These are phyloP conservation scores for Parsonsia alboflavescens DNA, from an alignment of 257 asterid genomes.

Conservation along the genomic window DNA sequence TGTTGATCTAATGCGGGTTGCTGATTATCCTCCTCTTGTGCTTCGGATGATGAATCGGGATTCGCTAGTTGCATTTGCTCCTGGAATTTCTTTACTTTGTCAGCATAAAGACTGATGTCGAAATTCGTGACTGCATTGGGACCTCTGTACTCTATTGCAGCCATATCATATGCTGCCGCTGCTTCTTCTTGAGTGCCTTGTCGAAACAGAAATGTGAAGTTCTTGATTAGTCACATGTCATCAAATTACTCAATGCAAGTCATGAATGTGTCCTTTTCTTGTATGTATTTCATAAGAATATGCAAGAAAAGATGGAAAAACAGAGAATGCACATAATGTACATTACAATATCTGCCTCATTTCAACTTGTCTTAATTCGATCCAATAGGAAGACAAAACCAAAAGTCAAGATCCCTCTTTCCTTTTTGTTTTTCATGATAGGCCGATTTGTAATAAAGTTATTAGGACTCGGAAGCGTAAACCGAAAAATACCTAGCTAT, in stretches of 20 bases:
- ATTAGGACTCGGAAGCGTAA: neutral
- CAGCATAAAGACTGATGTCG: constrained; percentile 60
- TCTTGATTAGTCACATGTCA: neutral
- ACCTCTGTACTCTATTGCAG: constrained; percentile 77
- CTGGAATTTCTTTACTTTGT: constrained; percentile 35
- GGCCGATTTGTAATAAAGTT: neutral
- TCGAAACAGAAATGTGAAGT: neutral
- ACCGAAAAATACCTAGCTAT: too few species aligned
- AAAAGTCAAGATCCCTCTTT: too few species aligned
- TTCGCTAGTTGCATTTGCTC: constrained; percentile 15
- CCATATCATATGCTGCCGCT: constrained; percentile 81
- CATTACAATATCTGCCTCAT: too few species aligned
- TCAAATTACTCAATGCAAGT: too few species aligned
- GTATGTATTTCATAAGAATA: neutral
- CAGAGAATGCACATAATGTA: too few species aligned
- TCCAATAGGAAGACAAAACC: neutral
- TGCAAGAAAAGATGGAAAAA: too few species aligned
- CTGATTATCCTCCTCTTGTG: constrained; percentile 13
- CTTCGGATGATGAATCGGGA: constrained; percentile 13
- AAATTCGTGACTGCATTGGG: constrained; percentile 79
- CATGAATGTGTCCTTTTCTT: neutral
- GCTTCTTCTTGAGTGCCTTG: constrained; percentile 92
- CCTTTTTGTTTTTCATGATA: too few species aligned
- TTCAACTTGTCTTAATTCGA: neutral
- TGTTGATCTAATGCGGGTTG: neutral